Evolutionary conservation across 2,329 filamentous ascomycete species (phyloP), one percentile per base, ranked within the genome.

Genomic region (Aureobasidium musti): DNA sequence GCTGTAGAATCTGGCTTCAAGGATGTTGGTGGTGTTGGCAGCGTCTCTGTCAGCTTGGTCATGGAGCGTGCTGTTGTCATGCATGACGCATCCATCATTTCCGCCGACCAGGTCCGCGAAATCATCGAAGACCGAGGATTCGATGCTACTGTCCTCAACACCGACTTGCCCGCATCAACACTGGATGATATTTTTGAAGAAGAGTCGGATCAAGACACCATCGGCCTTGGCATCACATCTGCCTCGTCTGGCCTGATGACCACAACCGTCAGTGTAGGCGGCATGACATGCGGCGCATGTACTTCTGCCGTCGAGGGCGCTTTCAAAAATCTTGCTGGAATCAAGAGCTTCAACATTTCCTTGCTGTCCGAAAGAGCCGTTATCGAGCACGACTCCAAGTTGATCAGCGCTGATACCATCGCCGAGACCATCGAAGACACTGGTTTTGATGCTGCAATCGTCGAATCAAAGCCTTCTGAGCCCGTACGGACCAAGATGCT

Each of bases 321-420:
- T 71, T 96, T 99, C 80, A 90, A 91, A 73, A 87, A 86, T 71
- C 85, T 96, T 5, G 83, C 89, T 45, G 94, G 95, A 65, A 88
- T 95, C 11, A 91, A 90, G 69, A 92, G 85, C 72, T 92, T 98
- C 67, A 96, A 92, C 11, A 90, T 99, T 73, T 97, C 92, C 76
- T 82, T 99, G 72, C 90, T 97, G 66, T 96, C 97, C 87, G 93
- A 97, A 78, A 88, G 94, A 68, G 95, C 94, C n/a, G 93, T 98
- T 49, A 83, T 98, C 41, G 89, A 93, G 79, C 95, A 99, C 79
- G 90, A 98, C 77, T 87, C 91, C 1, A 80, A 84, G 65, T 84
- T 86, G 63, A 85, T 98, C 63, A 81, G 91, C 17, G 85, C 92
- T 68, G 90, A 93, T 43, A 81, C 89, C 71, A 85, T 98, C 68